Base-by-base conservation (phyloP, 495 filamentous ascomycete species). In the Hamigera avellanea region DNA sequence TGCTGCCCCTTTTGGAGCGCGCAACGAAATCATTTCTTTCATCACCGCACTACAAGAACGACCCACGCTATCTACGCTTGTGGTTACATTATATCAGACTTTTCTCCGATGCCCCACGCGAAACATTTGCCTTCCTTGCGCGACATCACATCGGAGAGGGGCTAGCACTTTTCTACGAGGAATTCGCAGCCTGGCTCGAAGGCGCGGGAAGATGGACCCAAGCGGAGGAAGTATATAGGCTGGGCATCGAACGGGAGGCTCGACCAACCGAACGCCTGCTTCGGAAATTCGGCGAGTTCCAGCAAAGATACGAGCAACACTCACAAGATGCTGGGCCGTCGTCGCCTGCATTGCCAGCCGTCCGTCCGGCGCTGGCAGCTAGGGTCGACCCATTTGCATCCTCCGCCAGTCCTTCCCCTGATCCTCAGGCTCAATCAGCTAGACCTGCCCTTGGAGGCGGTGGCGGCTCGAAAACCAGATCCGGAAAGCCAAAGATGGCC, bases 111-210 rank as follows among this genome's bases (percentile, higher is more conserved):
- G 70, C 86, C 15, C 88, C 91, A 6, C 77, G 91, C 29, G 91
- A 98, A 50, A 84, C 81, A 0, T 98, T 86, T 47, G 81, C 87
- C 9, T 98, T 91, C 49, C 67, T 98, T 25, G 78, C 88, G 1
- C 83, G 89, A 15, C 86, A 96, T 41, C 70, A 71, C 39, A 81
- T 96, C 41, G 91, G 88, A 32, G 88, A 95, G 46, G 67, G 74
- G 1, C 66, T 98, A 8, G 91, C 91, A 0, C 61, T 95, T n/a
- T 98, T 87, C 50, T 96, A 98, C 56, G 91, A 98, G 50, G 93
- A 96, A 47, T 96, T 93, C 61, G 87, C 91, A 0, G 81, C 74
- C 0, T 93, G 88, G 83, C 59, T 98, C 14, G 91, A 98, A 61
- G 69, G 75, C 33, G 80, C 78, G 8, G 86, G 81, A 13, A 70